phyloP scores from a whole-genome alignment of 345 rosid genomes.

The Erysimum cheiranthoides region DNA sequence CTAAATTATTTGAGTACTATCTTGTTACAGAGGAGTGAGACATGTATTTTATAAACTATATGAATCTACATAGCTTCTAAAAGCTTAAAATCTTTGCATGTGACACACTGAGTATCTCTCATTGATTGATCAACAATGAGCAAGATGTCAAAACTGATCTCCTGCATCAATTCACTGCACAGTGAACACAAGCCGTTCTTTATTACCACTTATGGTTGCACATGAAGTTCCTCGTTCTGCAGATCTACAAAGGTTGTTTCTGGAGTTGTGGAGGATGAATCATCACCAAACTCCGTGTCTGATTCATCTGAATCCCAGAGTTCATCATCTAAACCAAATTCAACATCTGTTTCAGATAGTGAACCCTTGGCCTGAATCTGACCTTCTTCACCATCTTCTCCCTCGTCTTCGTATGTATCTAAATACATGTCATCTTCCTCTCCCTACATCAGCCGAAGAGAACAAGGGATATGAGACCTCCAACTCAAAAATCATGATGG shows the following conservation, averaged over 20 bases:
- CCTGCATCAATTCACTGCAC: conserved; percentile 14
- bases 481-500: conserved; percentile 1
- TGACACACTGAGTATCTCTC: background rate
- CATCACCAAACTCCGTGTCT: conserved; percentile 33
- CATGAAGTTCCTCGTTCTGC: conserved; percentile 13
- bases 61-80: conserved; percentile 30
- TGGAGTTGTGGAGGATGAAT: conserved; percentile 22
- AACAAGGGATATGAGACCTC: background rate
- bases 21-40: conserved; percentile 28
- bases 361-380: conserved; percentile 26
- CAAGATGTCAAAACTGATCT: conserved; percentile 21
- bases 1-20: conserved; percentile 18
- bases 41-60: conserved; percentile 5
- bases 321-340: conserved; percentile 40
- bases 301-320: conserved; percentile 39
- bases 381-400: conserved; percentile 41
- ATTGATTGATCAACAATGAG: conserved; percentile 17
- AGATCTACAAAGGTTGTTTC: conserved; percentile 25
- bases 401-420: conserved; percentile 48
- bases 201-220: conserved; percentile 20
- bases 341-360: conserved; percentile 34
- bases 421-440: conserved; percentile 54
- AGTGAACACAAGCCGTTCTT: background rate
- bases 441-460: conserved; percentile 48
- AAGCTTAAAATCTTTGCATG: conserved; percentile 16